phyloP scores from a whole-genome alignment of 164 flowering plant genomes.

The Stephania japonica region DNA sequence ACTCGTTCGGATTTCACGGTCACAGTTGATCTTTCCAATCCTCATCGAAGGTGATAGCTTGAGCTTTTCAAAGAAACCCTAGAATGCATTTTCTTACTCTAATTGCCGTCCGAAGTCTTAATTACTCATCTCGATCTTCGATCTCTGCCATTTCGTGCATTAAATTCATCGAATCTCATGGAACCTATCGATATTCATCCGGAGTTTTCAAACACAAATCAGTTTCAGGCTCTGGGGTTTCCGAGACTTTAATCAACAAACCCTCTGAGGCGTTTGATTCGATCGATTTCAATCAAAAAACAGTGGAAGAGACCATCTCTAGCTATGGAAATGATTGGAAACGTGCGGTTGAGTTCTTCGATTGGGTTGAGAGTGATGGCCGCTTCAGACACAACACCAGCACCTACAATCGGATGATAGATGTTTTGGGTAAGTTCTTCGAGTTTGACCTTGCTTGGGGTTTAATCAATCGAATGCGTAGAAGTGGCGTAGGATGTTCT shows the following conservation, averaged over 20 bases:
- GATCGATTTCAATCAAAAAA: conserved; percentile 20
- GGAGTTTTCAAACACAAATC: neutral
- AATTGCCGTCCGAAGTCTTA: neutral
- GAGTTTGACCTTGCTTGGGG: conserved; percentile 63
- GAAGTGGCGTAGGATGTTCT: neutral
- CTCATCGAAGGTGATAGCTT: too few relatives aligned
- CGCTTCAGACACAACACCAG: conserved; percentile 49
- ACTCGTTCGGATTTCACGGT: conserved; percentile 39
- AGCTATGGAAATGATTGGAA: conserved; percentile 71
- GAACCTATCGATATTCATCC: neutral
- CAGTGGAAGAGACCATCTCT: conserved; percentile 50
- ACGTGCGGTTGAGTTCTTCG: conserved; percentile 71
- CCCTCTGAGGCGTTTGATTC: conserved; percentile 7
- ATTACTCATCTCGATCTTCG: neutral
- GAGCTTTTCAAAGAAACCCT: neutral
- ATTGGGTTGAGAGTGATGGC: conserved; percentile 52
- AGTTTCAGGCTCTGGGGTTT: neutral
- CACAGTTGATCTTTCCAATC: too few relatives aligned
- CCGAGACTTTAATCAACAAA: neutral
- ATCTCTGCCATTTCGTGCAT: neutral
- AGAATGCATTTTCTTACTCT: neutral
- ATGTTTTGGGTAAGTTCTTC: conserved; percentile 74
- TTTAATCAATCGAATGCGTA: conserved; percentile 42
- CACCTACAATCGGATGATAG: conserved; percentile 64
- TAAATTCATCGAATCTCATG: neutral